Base-by-base conservation (phyloP, 2,329 filamentous ascomycete species). In the Botrytis fabae region DNA sequence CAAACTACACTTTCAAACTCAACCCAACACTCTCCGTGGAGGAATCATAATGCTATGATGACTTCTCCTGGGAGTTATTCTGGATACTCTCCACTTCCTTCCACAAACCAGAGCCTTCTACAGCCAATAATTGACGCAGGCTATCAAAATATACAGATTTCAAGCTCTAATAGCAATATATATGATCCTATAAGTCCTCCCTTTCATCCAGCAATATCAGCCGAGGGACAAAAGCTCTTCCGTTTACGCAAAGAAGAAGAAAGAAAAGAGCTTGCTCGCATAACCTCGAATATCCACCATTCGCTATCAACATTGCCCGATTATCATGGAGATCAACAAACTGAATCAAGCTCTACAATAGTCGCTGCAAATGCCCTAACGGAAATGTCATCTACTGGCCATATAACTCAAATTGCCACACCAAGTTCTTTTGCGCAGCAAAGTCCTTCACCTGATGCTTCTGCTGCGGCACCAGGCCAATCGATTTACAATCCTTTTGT, bases 181-280 rank as follows among this genome's bases (percentile, higher is more conserved):
- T 32, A 69, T 22, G 48, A 57, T 25, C 65, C 65, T 18, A 25
- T 38, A 5, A 69, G 35, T 57, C 38, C 48, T 44, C 48, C n/a
- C n/a, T 69, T 57, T 4, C 65, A 69, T 42, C 65, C 48, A 16
- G 48, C 65, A 8, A 42, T 57, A 69, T 57, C 65, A 32, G 3
- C 16, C 22, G 16, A 42, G 14, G 65, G 25, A 25, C 65, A 42
- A 8, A 16, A 42, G 12, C 48, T 59, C 38, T 42, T 42, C 18
- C 16, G 25, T 1, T 9, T 38, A 42, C 65, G n/a, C 9, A 42
- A 54, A 12, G 2, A 22, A 42, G 48, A 44, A 68, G 48, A 68
- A n/a, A 7, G 32, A 44, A 9, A 16, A 0, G n/a, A 69, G 22
- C n/a, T 69, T 28, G n/a, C n/a, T 25, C 65, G 48, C 38, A 59